These are phyloP conservation scores for Neotropicomus parvogracilis DNA, from an alignment of 1,284 basidiomycete species.

Conservation along the genomic window DNA sequence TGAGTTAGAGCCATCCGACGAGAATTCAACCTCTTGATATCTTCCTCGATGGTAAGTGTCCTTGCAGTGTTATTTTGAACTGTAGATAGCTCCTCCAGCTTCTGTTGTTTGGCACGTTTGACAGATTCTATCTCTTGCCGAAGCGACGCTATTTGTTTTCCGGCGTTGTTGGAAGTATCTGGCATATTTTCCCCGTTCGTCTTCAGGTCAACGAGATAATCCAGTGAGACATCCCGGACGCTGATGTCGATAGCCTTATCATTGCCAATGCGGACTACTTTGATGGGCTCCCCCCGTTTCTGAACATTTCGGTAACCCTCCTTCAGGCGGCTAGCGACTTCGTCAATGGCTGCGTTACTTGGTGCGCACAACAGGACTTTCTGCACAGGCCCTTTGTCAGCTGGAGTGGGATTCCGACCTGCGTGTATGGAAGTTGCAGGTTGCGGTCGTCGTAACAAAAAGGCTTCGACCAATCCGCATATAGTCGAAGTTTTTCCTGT, in stretches of 20 bases:
- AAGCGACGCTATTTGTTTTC: conserved; percentile 57
- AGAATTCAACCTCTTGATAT: conserved; percentile 66
- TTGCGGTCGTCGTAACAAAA: conserved; percentile 60
- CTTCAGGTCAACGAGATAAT: conserved; percentile 79
- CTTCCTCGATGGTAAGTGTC: conserved; percentile 54
- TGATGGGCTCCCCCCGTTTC: conserved; percentile 57
- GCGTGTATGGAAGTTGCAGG: conserved; percentile 47
- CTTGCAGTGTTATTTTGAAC: conserved; percentile 51
- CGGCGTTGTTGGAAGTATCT: conserved; percentile 44
- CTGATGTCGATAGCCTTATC: conserved; percentile 77
- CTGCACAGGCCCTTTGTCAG: conserved; percentile 49
- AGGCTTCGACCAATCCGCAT: conserved; percentile 87
- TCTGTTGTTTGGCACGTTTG: conserved; percentile 58
- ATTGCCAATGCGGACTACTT: conserved; percentile 87
- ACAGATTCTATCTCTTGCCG: conserved; percentile 67
- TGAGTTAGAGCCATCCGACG: conserved; percentile 63
- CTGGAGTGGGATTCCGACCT: conserved; percentile 40
- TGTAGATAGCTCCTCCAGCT: conserved; percentile 58
- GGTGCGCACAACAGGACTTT: conserved; percentile 95
- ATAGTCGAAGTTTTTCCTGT: conserved; percentile 99
- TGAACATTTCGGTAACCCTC: conserved; percentile 66
- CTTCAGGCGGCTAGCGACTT: conserved; percentile 86
- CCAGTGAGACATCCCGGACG: conserved; percentile 86
- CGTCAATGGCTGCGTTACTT: conserved; percentile 98
- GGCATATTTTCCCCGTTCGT: conserved; percentile 50